Evolutionary conservation across 148 eudicot genomes (phyloP), one percentile per base, ranked within the genome.

Genomic region (Rhododendron ovatum): DNA sequence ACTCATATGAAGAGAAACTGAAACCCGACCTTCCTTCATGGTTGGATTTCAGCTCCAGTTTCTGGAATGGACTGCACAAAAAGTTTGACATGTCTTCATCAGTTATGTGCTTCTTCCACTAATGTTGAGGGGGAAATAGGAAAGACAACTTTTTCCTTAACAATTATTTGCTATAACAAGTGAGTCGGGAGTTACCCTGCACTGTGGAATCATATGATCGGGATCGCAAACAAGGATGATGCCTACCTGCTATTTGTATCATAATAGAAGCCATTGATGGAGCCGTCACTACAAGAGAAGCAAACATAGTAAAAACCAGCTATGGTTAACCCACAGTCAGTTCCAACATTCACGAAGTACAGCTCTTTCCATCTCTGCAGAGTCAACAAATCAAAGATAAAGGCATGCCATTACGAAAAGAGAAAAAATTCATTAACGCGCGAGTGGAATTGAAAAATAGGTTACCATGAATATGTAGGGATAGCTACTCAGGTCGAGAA

Each of bases 341-440:
- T 91, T 59, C 99, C 98, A 43, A 96, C 99, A 84, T 95, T 96
- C 87, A 96, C 99, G 89, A 96, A 96, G 88, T 95, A 91, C 77
- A 93, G 99, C 88, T 96, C 99, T 90, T 96, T 96, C 98, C 99
- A 96, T 92, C 98, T 95, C 99, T 96, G 93, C 90, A 88, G 24
- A 82, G 73, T 0, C 65, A 87, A 75, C 26, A 4, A 71, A 71
- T 7, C 33, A 37, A 82, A 82, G 74, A 20, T 24, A 57, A 53
- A 7, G 8, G n/a, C 67, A 74, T 13, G 14, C 7, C 51, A 24
- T 84, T 39, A 7, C 26, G 7, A 48, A 18, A 39, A 33, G 10
- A 17, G 10, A 20, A 30, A 30, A 82, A 37, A 50, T 2, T 26
- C 37, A 39, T 48, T n/a, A 12, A 75, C 7, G 3, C 57, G n/a